A percentile compares a stretch with the other conserved stretches of the same genome.
Conservation (phyloP, 495 filamentous ascomycete species). For the Aspergillus nanangensis region DNA sequence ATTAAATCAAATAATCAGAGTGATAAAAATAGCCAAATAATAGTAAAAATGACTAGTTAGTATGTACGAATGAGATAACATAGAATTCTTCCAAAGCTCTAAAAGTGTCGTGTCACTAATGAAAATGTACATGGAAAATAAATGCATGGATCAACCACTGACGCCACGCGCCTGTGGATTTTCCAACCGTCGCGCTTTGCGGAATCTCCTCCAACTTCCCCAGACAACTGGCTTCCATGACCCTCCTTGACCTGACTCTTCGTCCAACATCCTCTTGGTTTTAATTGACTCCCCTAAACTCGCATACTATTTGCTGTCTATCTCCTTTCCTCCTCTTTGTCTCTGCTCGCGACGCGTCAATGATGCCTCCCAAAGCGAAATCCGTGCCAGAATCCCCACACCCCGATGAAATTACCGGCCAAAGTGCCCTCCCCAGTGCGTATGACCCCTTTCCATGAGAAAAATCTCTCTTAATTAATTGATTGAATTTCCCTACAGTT, state of each 20-base stretch:
- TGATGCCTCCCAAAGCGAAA: slow-evolving; percentile 83
- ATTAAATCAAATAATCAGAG: no score
- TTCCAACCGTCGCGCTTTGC: slow-evolving; percentile 7
- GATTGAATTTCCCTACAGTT: slow-evolving; percentile 44
- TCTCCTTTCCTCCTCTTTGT: neutral
- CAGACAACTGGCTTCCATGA: neutral
- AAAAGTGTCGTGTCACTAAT: no score
- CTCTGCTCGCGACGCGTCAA: slow-evolving; percentile 1
- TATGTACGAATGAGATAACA: neutral
- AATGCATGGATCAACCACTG: neutral
- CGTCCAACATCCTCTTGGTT: no score
- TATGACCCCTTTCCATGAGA: slow-evolving; percentile 5
- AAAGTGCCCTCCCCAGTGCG: slow-evolving; percentile 81
- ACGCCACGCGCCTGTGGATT: slow-evolving; percentile 15
- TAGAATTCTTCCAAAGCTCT: neutral
- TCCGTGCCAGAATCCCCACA: slow-evolving; percentile 55
- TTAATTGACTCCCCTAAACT: neutral
- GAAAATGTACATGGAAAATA: no score
- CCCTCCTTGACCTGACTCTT: no score
- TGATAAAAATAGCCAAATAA: no score
- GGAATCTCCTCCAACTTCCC: no score
- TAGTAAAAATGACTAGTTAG: neutral
- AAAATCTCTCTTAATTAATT: no score
- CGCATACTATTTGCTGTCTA: neutral
- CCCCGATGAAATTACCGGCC: slow-evolving; percentile 78